Evolutionary conservation across 2,329 filamentous ascomycete genomes (phyloP), one percentile per base, ranked within the genome.

Genomic region (Plenodomus lindquistii): DNA sequence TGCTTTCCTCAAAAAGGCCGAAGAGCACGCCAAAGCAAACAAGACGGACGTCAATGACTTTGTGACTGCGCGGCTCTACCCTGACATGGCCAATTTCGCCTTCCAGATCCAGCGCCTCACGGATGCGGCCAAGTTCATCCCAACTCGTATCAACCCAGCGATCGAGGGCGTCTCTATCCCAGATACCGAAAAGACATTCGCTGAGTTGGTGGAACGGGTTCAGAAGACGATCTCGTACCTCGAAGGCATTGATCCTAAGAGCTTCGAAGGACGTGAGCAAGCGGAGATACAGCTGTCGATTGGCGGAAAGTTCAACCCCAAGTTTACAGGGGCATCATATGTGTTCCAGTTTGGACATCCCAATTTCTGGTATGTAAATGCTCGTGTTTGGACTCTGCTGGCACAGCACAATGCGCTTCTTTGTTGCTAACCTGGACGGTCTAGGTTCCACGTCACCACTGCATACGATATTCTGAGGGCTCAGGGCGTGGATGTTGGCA

Each of bases 401-500:
- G 21, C n/a, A 19, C 11, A 16, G 7, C 20, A 19, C 8, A 21
- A 15, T 21, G 4, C 27, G 4, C 27, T 20, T 29, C 2, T 8
- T 3, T 19, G 31, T 15, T 48, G 31, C 36, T 51, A 4, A 51
- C 22, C 15, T 13, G 16, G n/a, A 2, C 16, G 11, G 15, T 18
- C 24, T n/a, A 60, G 57, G 73, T 89, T 88, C 70, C 86, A 88
- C 63, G 55, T 82, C 13, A 77, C 69, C 2, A 84, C 77, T 11
- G 76, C 81, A 9, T 88, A 88, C 71, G 75, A 69, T 18, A 82
- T 88, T 46, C 62, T 88, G 64, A 75, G 85, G 50, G 79, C 77
- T 61, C 78, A 83, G 70, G 85, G 85, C 1, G 81, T 86, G 20
- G 72, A 75, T 0, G n/a, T 89, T 16, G 84, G 83, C 27, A 88